Evolutionary conservation across 164 flowering plant species (phyloP), one percentile per base, ranked within the genome.

Genomic region (Tetrastigma voinierianum): DNA sequence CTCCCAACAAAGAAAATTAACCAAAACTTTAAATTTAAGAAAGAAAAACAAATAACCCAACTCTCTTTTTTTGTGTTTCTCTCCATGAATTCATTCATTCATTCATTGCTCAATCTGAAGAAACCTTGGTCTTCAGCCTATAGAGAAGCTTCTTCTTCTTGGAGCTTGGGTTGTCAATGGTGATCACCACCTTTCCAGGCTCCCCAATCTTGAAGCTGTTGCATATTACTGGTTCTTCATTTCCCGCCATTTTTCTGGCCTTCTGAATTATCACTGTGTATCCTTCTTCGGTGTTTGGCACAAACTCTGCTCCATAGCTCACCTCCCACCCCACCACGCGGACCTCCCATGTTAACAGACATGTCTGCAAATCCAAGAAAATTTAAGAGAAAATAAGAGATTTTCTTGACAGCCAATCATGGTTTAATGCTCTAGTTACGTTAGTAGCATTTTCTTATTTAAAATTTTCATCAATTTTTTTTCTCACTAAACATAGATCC

Each of bases 131-230:
- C 67, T 75, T 75, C 52, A 47, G 67, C 12, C 78, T 51, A 47
- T 75, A 75, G 12, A 75, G 71, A 17, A 75, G 68, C 49, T 67
- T 75, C 71, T 75, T 75, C 74, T 75, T 75, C 69, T 59, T 75
- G 4, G 78, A 67, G 54, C 57, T 63, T 1, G 63, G 61, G 57
- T 75, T 75, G 52, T 75, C 74, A 60, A 75, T 55, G 69, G 71
- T 75, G 53, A 75, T 57, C 19, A 75, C 74, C 11, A 75, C 65
- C 57, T 70, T 75, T 1, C 78, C 78, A 17, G 65, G 48, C 9
- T 66, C 70, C 9, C 67, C 62, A 45, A 57, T 23, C 25, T 73
- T 68, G 67, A 68, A 73, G 54, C 70, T 67, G 52, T 57, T 61
- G 45, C 48, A 14, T 0, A 67, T 46, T 17, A 72, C 67, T 32